Percentiles rank a stretch among this genome's conserved stretches.
Conservation (phyloP, 1,284 basidiomycete genomes). For the Pyrrhoderma noxium region DNA sequence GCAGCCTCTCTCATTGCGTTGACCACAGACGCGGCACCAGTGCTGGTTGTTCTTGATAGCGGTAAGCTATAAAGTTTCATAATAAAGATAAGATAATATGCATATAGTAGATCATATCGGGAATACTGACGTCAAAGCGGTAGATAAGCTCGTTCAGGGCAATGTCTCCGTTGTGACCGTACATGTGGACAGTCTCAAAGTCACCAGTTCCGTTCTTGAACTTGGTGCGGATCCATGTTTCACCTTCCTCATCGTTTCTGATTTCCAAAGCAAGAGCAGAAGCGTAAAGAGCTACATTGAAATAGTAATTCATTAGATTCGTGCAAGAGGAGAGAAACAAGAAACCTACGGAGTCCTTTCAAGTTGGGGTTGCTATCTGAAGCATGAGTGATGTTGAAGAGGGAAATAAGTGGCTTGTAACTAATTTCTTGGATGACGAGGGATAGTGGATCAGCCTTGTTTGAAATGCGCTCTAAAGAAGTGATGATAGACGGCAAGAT, state of each 20-base stretch:
- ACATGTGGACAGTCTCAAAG: conserved; percentile 58
- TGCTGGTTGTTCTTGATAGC: conserved; percentile 10
- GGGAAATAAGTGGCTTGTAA: conserved; percentile 85
- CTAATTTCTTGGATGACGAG: conserved; percentile 63
- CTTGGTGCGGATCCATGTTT: conserved; percentile 70
- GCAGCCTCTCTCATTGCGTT: conserved; percentile 13
- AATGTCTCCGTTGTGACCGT: conserved; percentile 62
- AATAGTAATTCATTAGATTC: conserved; percentile 4
- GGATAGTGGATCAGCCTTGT: conserved; percentile 71
- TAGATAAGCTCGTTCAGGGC: conserved; percentile 74
- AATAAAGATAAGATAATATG: background rate
- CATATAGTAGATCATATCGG: background rate
- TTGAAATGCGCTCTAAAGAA: conserved; percentile 68
- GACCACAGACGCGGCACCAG: conserved; percentile 17
- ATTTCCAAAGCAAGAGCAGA: conserved; percentile 77
- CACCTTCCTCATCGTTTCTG: conserved; percentile 62
- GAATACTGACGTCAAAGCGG: conserved; percentile 54
- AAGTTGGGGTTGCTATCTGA: conserved; percentile 49
- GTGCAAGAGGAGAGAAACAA: conserved; percentile 2
- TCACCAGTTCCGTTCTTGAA: conserved; percentile 77
- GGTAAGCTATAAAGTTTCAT: conserved; percentile 11
- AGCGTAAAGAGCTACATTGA: conserved; percentile 60
- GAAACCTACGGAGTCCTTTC: conserved; percentile 52
- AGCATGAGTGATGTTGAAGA: conserved; percentile 73
- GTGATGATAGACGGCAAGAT: conserved; percentile 63